Evolutionary conservation across 176 grass and related monocot species (phyloP), one percentile per base, ranked within the genome.

Genomic region (Eremochloa ophiuroides): DNA sequence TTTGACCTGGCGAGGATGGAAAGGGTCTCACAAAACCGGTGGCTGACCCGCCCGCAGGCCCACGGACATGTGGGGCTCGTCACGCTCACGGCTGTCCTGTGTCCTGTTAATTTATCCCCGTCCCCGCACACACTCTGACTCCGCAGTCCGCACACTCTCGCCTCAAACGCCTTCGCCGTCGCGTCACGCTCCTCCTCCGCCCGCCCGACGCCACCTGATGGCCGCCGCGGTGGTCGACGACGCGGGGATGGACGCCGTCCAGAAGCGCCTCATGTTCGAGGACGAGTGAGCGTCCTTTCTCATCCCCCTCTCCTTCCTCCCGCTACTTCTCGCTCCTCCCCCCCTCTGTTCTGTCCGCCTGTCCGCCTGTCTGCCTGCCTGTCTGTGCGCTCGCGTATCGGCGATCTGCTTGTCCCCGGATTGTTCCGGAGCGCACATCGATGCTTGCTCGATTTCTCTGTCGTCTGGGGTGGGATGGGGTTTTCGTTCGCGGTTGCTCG

Each of bases 221-320:
- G 89, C 73, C 50, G 85, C 39, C n/a, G 85, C 79, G 3, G 77
- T 42, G 4, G 80, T 35, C 4, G 92, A 84, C 5, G 93, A 96
- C 73, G 85, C 86, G 3, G 71, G 90, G 88, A 98, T 98, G 95
- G 90, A 98, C 82, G 92, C 88, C 46, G 92, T 95, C 50, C 95
- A 98, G 90, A 95, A 79, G 86, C 88, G 90, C 29, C 95, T 98
- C 72, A 98, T 98, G 95, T 98, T 98, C 83, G 92, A 98, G 62
- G 95, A 98, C 81, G 95, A 98, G 95, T 98, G 76, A 89, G 95
- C 35, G 6, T 14, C 15, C 14, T 61, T 17, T 6, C 4, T 10
- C 26, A 11, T 48, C 1, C 37, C 10, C 29, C 3, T 10, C 22
- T 23, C 51, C 51, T 42, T 26, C 84, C 33, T 50, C 42, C 15